phyloP scores from a whole-genome alignment of 192 early-diverging fungal species.

The Backusella macrospora region DNA sequence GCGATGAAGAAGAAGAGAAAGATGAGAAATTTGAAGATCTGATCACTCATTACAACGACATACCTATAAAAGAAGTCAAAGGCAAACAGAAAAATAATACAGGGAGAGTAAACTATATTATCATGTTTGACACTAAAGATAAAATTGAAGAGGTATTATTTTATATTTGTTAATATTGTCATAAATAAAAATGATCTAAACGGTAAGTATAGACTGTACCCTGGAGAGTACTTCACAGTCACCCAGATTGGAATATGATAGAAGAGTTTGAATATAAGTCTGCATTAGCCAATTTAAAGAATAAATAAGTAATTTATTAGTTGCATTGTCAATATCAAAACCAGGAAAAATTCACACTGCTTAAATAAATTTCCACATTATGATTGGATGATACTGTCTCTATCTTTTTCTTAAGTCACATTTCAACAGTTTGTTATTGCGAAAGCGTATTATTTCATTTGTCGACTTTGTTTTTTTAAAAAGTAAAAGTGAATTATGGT shows the following conservation, averaged over 20 bases:
- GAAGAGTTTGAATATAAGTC: background rate
- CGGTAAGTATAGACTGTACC: background rate
- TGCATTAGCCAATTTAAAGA: background rate
- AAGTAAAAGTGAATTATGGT: too few species aligned
- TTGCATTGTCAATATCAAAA: too few species aligned
- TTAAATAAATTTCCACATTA: too few species aligned
- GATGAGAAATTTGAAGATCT: background rate
- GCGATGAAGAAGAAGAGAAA: background rate
- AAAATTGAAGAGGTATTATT: background rate
- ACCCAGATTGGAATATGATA: background rate
- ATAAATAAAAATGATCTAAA: background rate
- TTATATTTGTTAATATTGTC: background rate
- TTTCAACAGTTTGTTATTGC: too few species aligned
- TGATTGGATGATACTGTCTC: too few species aligned
- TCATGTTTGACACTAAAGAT: background rate
- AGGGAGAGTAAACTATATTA: background rate
- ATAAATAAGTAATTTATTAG: too few species aligned
- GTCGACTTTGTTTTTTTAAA: too few species aligned
- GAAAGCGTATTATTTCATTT: too few species aligned
- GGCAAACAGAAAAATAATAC: background rate
- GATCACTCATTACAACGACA: background rate
- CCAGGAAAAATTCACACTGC: too few species aligned
- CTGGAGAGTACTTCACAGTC: background rate
- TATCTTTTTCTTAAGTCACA: too few species aligned
- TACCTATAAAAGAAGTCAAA: background rate